Base-by-base conservation (phyloP, 257 asterid genomes). In the Buddleja alternifolia region DNA sequence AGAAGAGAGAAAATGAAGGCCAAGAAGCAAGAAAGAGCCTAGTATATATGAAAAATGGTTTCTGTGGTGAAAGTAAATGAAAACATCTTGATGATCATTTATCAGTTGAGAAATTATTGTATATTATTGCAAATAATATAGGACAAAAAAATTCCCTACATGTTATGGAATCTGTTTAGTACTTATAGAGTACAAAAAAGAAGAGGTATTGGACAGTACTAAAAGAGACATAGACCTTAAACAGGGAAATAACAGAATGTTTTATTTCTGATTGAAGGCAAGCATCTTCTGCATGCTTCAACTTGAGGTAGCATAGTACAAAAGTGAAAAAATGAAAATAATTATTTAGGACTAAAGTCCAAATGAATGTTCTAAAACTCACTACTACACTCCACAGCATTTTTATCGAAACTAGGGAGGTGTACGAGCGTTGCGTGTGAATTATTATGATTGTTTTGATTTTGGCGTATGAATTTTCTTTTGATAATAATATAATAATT, bases 121-220 rank as follows among this genome's bases (percentile, higher is more conserved):
- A 21, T 2, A 34, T 15, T 37, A n/a, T 21, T 47, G 67, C 10
- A 21, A 50, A n/a, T n/a, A n/a, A n/a, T n/a, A n/a, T n/a, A 55
- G 67, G 53, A 63, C 77, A 42, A 4, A 61, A 40, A 10, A n/a
- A 60, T 71, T 37, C 46, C 50, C 3, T 69, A 47, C 60, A 17
- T 58, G 20, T 58, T 25, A 9, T 57, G 58, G 66, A 10, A 59
- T 46, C 36, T 20, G 16, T n/a, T 8, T 14, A 39, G 45, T 54
- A 23, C 72, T 39, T 23, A 15, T n/a, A 54, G 23, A 41, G 37
- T 53, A 54, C 15, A 34, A 57, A 45, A 57, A 69, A 17, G 19
- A 19, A 44, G 73, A 57, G 48, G 45, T 6, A 9, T 42, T 8
- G 42, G 44, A 34, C 20, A 34, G 16, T 20, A 12, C 11, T 39